Percentiles rank a stretch among this genome's conserved stretches.
Evolutionary conservation across 2,329 filamentous ascomycete species (phyloP).

Genomic region (Apiospora saccharicola): DNA sequence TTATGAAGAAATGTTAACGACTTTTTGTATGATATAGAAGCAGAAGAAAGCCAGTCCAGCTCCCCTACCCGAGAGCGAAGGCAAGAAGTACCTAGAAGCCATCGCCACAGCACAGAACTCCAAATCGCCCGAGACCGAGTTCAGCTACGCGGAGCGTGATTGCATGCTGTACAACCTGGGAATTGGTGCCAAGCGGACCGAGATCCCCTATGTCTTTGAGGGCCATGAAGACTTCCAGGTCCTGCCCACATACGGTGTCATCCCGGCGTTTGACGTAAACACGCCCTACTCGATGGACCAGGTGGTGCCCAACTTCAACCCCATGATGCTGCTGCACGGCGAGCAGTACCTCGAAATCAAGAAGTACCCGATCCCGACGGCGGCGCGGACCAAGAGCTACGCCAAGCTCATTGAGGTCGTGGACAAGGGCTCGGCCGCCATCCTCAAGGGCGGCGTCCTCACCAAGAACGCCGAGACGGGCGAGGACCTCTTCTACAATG

Average conservation of each 20-base stretch:
- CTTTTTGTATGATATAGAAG: conserved; percentile 31
- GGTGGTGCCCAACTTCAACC: conserved; percentile 93
- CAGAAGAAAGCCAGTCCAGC: conserved; percentile 19
- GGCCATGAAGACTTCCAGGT: conserved; percentile 91
- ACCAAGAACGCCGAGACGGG: conserved; percentile 86
- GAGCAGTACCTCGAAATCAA: conserved; percentile 97
- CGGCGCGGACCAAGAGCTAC: conserved; percentile 76
- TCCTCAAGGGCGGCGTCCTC: conserved; percentile 80
- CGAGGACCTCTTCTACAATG: conserved; percentile 96
- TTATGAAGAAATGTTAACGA: conserved; percentile 35
- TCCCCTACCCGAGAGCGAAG: conserved; percentile 41
- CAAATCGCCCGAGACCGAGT: conserved; percentile 68
- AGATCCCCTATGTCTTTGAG: conserved; percentile 90
- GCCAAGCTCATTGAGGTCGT: conserved; percentile 90
- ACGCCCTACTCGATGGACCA: conserved; percentile 81
- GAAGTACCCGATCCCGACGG: conserved; percentile 90
- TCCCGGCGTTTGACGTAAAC: conserved; percentile 89
- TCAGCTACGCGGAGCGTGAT: conserved; percentile 85
- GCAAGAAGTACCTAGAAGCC: conserved; percentile 73
- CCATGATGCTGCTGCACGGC: conserved; percentile 98
- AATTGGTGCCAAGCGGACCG: conserved; percentile 87
- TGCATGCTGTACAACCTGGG: conserved; percentile 96
- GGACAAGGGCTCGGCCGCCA: conserved; percentile 91
- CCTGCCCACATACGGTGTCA: conserved; percentile 92
- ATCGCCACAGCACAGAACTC: conserved; percentile 79